Conservation (phyloP, 768 basidiomycete species). For the Ramaria sp. region DNA sequence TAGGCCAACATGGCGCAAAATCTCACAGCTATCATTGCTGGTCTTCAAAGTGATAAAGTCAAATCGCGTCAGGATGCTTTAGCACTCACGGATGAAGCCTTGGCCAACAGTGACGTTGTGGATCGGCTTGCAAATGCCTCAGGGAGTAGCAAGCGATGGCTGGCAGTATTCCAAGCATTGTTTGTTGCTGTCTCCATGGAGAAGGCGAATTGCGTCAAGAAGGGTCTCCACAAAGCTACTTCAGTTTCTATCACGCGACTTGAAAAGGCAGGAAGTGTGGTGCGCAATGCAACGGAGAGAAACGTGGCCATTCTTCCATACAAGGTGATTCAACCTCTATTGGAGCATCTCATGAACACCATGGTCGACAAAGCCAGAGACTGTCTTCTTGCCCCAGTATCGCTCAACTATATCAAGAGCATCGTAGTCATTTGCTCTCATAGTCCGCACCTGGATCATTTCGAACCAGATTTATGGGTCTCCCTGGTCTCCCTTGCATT, state of each 20-base stretch:
- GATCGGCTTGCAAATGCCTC: not conserved
- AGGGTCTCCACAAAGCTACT: slow-evolving; percentile 28
- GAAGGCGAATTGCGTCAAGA: slow-evolving; percentile 35
- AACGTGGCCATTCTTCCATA: slow-evolving; percentile 45
- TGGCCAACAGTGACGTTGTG: not conserved
- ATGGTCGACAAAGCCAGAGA: slow-evolving; percentile 36
- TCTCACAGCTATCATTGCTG: not conserved
- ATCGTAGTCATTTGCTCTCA: slow-evolving; percentile 55
- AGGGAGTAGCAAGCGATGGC: slow-evolving; percentile 31
- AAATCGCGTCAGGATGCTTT: slow-evolving; percentile 8
- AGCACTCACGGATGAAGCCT: not conserved
- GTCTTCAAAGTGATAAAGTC: slow-evolving; percentile 4
- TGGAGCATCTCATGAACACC: slow-evolving; percentile 53
- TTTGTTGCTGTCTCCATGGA: slow-evolving; percentile 60
- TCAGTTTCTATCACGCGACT: slow-evolving; percentile 49
- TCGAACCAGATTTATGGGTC: slow-evolving; percentile 58
- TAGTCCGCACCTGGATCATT: slow-evolving; percentile 68
- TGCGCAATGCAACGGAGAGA: slow-evolving; percentile 68
- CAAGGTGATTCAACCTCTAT: slow-evolving; percentile 42
- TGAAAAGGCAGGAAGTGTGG: slow-evolving; percentile 48
- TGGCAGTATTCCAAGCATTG: slow-evolving; percentile 59
- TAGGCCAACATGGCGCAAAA: slow-evolving; percentile 2
- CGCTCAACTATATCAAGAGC: slow-evolving; percentile 74
- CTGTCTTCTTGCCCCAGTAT: slow-evolving; percentile 49
- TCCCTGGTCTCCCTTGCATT: slow-evolving; percentile 60